Percentiles rank a stretch among this genome's conserved stretches.
Conservation (phyloP, 2,329 filamentous ascomycete species). For the Sporothrix inflata region DNA sequence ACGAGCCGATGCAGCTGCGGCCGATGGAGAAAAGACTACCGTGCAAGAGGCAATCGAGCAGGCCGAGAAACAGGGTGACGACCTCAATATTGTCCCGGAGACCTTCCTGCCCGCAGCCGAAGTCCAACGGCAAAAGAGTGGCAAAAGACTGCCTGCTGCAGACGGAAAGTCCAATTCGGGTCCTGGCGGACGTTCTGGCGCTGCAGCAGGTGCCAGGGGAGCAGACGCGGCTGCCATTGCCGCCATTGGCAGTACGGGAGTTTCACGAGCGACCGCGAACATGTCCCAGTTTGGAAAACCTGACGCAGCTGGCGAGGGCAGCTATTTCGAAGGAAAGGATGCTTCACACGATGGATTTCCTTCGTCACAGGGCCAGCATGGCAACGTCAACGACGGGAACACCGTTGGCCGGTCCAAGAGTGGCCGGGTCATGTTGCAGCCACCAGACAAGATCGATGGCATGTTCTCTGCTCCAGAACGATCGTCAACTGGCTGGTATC, state of each 20-base stretch:
- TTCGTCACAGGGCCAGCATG: background rate
- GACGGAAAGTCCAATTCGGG: slow-evolving; percentile 31
- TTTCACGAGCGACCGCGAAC: background rate
- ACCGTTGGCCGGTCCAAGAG: slow-evolving; percentile 53
- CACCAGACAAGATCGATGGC: slow-evolving; percentile 74
- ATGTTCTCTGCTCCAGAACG: slow-evolving; percentile 74
- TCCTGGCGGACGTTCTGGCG: background rate
- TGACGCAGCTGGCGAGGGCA: background rate
- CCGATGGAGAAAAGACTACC: slow-evolving; percentile 72
- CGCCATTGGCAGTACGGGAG: background rate
- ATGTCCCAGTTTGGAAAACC: background rate
- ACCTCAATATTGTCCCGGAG: slow-evolving; percentile 86
- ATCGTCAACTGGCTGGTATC: slow-evolving; percentile 69
- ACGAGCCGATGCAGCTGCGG: slow-evolving; percentile 81
- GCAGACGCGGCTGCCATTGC: slow-evolving; percentile 3
- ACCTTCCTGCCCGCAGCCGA: slow-evolving; percentile 70
- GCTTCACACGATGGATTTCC: background rate
- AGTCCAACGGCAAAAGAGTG: slow-evolving; percentile 40
- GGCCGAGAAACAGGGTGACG: slow-evolving; percentile 78
- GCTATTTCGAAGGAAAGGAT: background rate
- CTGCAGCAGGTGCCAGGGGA: background rate
- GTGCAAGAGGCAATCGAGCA: slow-evolving; percentile 82
- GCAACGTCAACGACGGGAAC: too few species aligned
- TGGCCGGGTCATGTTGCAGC: slow-evolving; percentile 59
- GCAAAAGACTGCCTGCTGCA: slow-evolving; percentile 28